Base-by-base conservation (phyloP, 805 yeast species). In the Nakazawaea wyomingensis region DNA sequence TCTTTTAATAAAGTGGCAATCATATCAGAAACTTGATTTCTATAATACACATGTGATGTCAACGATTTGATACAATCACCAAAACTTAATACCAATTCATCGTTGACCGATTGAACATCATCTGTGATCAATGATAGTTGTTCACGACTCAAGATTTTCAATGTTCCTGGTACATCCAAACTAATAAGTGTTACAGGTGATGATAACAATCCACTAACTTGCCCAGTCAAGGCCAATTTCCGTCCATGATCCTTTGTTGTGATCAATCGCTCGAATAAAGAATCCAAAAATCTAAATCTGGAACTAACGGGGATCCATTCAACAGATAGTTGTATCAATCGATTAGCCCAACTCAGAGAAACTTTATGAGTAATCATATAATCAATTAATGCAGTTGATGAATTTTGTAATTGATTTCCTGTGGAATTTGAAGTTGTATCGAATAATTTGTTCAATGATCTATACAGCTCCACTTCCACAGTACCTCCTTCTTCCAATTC, bases 181-280 rank as follows among this genome's bases (percentile, higher is more conserved):
- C 97, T 97, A 48, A 89, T 82, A 72, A 91, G 78, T 57, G 84
- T 87, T 33, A 87, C 87, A 31, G 81, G 80, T 0, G 93, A 82
- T 1, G 82, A 71, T n/a, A 90, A 66, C 24, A 88, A 62, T 10
- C 82, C 80, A 8, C 63, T 52, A 3, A 57, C 51, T 35, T 56
- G 39, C 16, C 52, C 49, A 1, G 62, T 26, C 13, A 48, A 36
- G 7, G 26, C 26, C 26, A 39, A 24, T 32, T 43, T 43, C 5
- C 22, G 28, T 21, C 28, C 17, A 65, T 85, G 85, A 80, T 5
- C 50, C 48, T 11, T 50, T 48, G 32, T 39, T 9, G 39, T 18
- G 8, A 32, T 36, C 51, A 16, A 61, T 37, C 31, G 54, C 41
- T 7, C 47, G 26, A 24, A 48, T 37, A 17, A 47, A 36, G 16